Evolutionary conservation across 2,329 filamentous ascomycete genomes (phyloP), one percentile per base, ranked within the genome.

Genomic region (Mycosphaerella arachidis): DNA sequence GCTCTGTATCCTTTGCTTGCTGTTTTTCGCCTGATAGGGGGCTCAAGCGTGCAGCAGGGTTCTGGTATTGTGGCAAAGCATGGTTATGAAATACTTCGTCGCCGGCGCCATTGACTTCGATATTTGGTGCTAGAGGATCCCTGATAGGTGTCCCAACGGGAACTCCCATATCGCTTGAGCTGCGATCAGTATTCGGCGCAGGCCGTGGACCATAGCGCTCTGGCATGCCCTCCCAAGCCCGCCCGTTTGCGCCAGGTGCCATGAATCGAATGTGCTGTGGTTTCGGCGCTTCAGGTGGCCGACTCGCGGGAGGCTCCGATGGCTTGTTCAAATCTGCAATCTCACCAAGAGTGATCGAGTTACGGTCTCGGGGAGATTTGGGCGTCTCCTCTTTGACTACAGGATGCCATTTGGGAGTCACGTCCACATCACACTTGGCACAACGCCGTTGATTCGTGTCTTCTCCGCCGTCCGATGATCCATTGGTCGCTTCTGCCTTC

Each of bases 381-480:
- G 55, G 31, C 37, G n/a, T 54, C 50, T 57, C 56, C 27, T 55
- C 55, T 56, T 61, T 67, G n/a, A 63, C 53, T 3, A 70, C 31
- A 6, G 62, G 59, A 63, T 73, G 80, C 79, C 79, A 81, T 69
- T 83, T 87, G 4, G 88, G 89, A 67, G 87, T 91, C 54, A 88
- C 83, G 70, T 92, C 87, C 59, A 88, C 82, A 12, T 76, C 73
- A 68, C 79, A 81, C 55, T 74, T 76, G 27, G 68, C 71, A 59
- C 79, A 81, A 60, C 72, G 73, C 20, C 75, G 73, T 52, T 75
- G 63, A 55, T 59, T 70, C 70, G 24, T 31, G 27, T 68, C 54
- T 4, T 60, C 67, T 24, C 50, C 52, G 24, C 57, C 64, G 27
- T 74, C 70, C 16, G 27, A 29, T 31, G 50, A 31, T 16, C 24